Evolutionary conservation across 495 filamentous ascomycete genomes (phyloP), one percentile per base, ranked within the genome.

Genomic region (Hyaloscypha bicolor): DNA sequence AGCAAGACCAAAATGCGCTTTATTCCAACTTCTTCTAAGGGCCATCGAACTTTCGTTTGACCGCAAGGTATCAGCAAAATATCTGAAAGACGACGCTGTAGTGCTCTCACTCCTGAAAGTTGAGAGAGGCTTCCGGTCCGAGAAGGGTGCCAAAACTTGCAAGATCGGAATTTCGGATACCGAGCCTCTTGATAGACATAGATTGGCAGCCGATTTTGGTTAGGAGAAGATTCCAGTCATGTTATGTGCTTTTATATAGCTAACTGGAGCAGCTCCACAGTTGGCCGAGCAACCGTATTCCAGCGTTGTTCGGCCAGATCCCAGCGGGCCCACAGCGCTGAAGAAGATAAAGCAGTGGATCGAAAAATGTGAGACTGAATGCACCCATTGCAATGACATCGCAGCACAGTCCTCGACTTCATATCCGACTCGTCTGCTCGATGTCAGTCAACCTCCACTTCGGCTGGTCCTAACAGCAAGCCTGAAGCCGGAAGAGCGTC

Each of bases 381-480:
- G 51, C 51, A 53, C 51, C 16, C 51, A 53, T 53, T 53, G 51
- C 51, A 53, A 53, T 53, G 51, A 53, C 16, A 53, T 19, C 16
- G 4, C 51, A 6, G 55, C 55, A 58, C 55, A 9, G 31, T 58
- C 55, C 4, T 19, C 55, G 55, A 58, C n/a, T 30, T 33, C 55
- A 9, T 58, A 58, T 58, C 55, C 55, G 22, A 58, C 55, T 58
- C 55, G 55, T 25, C 31, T 58, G 55, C 6, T 58, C 16, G 55
- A 58, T 58, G 55, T 58, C 22, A 33, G 55, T 30, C 8, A 58
- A 30, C 55, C n/a, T 58, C 55, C 55, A 5, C 55, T 58, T 58
- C 55, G 55, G 29, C 55, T 58, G 19, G 55, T 58, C 21, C 6
- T 31, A 19, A 58, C 55, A 29, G 22, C 4, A 30, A 58, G 6